Evolutionary conservation across 441 rosid genomes (phyloP).

Genomic region (Omphalea diandra): DNA sequence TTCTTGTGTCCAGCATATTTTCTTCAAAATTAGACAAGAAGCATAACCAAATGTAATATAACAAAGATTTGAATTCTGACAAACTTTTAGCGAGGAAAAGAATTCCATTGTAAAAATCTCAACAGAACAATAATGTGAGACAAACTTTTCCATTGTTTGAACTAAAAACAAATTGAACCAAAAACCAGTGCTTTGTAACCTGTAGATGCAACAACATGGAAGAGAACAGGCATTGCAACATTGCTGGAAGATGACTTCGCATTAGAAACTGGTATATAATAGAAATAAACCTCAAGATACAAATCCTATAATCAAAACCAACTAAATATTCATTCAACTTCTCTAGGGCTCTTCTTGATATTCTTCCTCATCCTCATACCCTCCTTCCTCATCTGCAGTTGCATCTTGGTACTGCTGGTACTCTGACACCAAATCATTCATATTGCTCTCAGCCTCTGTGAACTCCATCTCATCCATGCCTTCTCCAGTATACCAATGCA

Average conservation of each 20-base stretch:
- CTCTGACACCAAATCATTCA: conserved; percentile 50
- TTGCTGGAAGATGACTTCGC: conserved; percentile 5
- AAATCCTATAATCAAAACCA: conserved; percentile 20
- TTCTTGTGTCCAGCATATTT: too few species aligned
- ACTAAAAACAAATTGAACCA: neutral
- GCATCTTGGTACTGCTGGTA: conserved; percentile 61
- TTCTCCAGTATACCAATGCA: conserved; percentile 56
- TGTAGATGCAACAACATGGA: neutral
- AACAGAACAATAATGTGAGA: neutral
- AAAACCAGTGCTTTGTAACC: neutral
- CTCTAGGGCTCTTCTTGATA: conserved; percentile 33
- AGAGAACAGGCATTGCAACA: neutral
- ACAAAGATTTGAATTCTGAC: neutral
- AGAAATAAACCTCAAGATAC: neutral
- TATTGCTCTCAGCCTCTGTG: conserved; percentile 51
- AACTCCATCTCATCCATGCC: conserved; percentile 61
- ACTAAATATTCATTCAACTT: neutral
- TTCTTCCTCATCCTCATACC: conserved; percentile 40
- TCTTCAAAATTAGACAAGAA: neutral
- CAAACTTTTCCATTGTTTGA: neutral
- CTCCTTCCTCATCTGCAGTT: conserved; percentile 47
- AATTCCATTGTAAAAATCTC: neutral
- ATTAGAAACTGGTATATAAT: neutral
- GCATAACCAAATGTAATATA: neutral
- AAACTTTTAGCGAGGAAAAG: neutral